Percentiles rank a stretch among this genome's conserved stretches.
Conservation (phyloP, 2,329 filamentous ascomycete genomes). For the Furcasterigmium sp. region DNA sequence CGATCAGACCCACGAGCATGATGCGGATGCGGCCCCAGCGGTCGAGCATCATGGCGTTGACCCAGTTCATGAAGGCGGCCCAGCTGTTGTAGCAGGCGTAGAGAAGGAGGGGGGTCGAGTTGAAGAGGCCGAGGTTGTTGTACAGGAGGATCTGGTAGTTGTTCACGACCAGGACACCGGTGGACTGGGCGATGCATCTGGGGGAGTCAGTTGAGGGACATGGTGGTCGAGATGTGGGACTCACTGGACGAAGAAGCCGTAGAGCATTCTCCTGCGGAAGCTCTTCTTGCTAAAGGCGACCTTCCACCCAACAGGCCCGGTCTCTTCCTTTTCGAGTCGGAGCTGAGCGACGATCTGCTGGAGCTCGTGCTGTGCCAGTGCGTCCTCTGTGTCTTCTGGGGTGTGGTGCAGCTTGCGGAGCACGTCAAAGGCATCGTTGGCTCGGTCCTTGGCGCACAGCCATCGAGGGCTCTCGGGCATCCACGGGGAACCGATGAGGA, state of each 20-base stretch:
- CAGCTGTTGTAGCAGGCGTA: constrained; percentile 7
- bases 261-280: constrained; percentile 6
- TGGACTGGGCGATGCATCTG: constrained; percentile 1
- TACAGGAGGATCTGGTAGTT: constrained; percentile 4
- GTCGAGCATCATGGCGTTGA: constrained; percentile 2
- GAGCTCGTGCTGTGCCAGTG: constrained; percentile 12
- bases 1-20: background rate
- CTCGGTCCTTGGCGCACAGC: background rate
- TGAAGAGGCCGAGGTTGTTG: constrained; percentile 2
- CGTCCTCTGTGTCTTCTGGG: constrained; percentile 15
- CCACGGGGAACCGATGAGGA: background rate
- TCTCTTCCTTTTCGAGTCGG: constrained; percentile 20
- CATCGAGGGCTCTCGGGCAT: background rate
- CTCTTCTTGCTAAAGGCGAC: constrained; percentile 16
- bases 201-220: too few relatives aligned
- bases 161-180: constrained; percentile 3
- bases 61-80: constrained; percentile 7
- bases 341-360: constrained; percentile 1
- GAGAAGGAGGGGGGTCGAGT: constrained; percentile 4
- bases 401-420: constrained; percentile 16
- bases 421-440: constrained; percentile 12
- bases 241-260: constrained; percentile 7
- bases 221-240: too few relatives aligned
- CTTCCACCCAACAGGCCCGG: background rate
- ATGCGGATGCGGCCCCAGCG: constrained; percentile 1